Evolutionary conservation across 2,329 filamentous ascomycete species (phyloP), one percentile per base, ranked within the genome.

Genomic region (Colletotrichum gloeosporioides): DNA sequence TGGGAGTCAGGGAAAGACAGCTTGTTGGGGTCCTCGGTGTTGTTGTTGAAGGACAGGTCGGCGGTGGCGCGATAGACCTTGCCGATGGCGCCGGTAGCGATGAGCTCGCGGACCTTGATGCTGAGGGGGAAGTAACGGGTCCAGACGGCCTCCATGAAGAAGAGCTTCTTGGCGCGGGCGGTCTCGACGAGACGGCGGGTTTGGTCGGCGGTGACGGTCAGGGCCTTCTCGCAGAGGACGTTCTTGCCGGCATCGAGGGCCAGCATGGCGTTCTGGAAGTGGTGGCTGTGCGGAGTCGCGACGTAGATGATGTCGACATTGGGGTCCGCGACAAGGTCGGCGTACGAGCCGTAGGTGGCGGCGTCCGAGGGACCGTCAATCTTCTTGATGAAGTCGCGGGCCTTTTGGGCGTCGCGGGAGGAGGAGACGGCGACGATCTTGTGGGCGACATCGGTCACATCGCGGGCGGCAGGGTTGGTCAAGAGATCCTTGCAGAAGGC

Each of bases 181-280:
- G 91, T 93, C 77, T 93, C 91, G 67, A 93, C 90, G 31, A 98
- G 89, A 83, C 92, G 92, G 84, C 91, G 92, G 29, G 94, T 88
- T 86, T 98, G 96, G 12, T 92, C 88, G 4, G 94, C 95, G 78
- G 94, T 98, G 78, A 96, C 94, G 2, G 95, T 98, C 80, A 98
- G 93, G 0, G 96, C 92, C 89, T 98, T 98, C 85, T 98, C 96
- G 84, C 95, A 98, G 39, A 98, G 90, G 34, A 98, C 95, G 81
- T 96, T 90, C 89, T 98, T 98, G 81, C 95, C 94, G 9, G 94
- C 94, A 79, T 95, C 91, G 53, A 98, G 89, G 59, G 93, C 94
- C n/a, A 98, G 90, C 91, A 96, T 95, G 78, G 92, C 91, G 86
- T 98, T 96, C 84, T 98, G 95, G 87, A 96, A 98, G 87, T 98